Conservation (phyloP, 2,329 filamentous ascomycete species). For the Bretziella fagacearum region DNA sequence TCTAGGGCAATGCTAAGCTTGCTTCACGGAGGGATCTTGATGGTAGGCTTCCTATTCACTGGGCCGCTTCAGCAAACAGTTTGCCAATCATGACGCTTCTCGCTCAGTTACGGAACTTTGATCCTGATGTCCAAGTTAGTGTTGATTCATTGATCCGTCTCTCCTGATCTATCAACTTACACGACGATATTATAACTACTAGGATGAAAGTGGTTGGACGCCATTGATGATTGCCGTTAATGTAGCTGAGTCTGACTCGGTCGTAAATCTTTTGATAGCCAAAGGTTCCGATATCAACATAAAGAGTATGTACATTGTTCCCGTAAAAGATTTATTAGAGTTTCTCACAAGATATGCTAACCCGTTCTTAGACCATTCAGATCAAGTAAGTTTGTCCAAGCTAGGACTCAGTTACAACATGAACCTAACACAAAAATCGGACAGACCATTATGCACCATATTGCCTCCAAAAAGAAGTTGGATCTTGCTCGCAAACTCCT, state of each 20-base stretch:
- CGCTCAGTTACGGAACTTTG: slow-evolving; percentile 54
- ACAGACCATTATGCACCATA: slow-evolving; percentile 86
- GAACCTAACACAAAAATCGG: background rate
- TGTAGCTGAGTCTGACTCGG: slow-evolving; percentile 51
- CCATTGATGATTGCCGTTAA: slow-evolving; percentile 69
- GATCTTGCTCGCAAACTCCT: slow-evolving; percentile 68
- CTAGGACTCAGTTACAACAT: background rate
- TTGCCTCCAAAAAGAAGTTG: slow-evolving; percentile 75
- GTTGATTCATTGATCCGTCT: background rate
- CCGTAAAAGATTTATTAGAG: background rate
- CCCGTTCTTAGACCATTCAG: slow-evolving; percentile 37
- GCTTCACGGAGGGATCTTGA: slow-evolving; percentile 62
- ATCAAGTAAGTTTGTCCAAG: slow-evolving; percentile 33
- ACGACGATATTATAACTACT: background rate
- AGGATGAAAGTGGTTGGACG: slow-evolving; percentile 70
- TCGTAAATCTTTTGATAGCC: slow-evolving; percentile 49
- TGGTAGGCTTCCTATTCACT: slow-evolving; percentile 80
- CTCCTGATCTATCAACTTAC: background rate
- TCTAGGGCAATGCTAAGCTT: slow-evolving; percentile 61
- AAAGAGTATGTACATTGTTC: slow-evolving; percentile 41
- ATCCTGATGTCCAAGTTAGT: slow-evolving; percentile 60
- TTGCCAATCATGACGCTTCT: slow-evolving; percentile 58
- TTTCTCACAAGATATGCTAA: background rate
- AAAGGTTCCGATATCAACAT: slow-evolving; percentile 57
- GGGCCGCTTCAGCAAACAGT: slow-evolving; percentile 76